These are phyloP conservation scores for Coemansia sp. DNA, from an alignment of 192 early-diverging fungal genomes.

Conservation along the genomic window DNA sequence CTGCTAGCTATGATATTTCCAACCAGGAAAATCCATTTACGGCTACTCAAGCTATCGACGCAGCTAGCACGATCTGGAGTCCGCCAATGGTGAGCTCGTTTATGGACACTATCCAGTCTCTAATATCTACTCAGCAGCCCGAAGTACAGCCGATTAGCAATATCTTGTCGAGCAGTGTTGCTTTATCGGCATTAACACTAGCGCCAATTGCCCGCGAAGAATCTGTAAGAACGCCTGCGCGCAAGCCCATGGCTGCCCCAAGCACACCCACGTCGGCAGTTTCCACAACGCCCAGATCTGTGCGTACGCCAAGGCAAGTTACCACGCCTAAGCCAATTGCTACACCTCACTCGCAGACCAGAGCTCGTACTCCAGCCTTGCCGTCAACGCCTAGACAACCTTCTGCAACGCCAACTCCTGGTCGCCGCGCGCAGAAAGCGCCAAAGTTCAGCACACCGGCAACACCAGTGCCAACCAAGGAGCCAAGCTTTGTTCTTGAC, in stretches of 20 bases:
- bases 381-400: neutral
- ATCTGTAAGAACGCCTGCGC: neutral
- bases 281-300: neutral
- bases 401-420: neutral
- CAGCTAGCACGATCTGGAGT: neutral
- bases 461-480: neutral
- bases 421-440: neutral
- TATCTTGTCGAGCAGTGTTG: neutral
- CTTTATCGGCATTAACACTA: neutral
- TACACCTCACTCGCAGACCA: neutral
- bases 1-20: neutral
- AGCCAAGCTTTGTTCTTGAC: slow-evolving; percentile 13
- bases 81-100: neutral
- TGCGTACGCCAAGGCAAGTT: neutral
- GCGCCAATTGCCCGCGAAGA: neutral
- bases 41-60: neutral
- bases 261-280: neutral
- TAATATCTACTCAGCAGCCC: slow-evolving; percentile 8
- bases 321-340: neutral
- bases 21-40: neutral
- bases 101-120: slow-evolving; percentile 10
- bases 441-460: neutral
- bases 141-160: neutral
- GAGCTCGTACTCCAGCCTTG: neutral
- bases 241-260: neutral